Conservation (phyloP, 208 protist species). For the Acanthamoeba healyi region DNA sequence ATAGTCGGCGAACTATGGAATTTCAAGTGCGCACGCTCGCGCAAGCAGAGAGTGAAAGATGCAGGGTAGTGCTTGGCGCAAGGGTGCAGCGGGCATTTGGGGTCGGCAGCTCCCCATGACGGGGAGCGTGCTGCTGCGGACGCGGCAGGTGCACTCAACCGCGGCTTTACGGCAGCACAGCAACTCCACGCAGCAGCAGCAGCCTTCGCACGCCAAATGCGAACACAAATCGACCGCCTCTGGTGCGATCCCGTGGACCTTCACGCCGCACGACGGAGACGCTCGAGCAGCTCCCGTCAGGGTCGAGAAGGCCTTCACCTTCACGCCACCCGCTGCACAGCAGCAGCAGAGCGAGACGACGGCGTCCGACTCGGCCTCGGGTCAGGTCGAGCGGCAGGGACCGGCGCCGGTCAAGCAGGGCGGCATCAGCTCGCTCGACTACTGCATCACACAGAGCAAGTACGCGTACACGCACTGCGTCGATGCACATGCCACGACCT, state of each 20-base stretch:
- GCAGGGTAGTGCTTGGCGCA: no score
- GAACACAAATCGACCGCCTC: neutral
- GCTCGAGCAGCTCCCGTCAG: no score
- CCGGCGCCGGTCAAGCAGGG: conserved; percentile 11
- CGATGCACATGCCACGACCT: neutral
- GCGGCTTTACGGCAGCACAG: neutral
- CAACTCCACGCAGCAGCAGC: no score
- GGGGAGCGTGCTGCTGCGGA: no score
- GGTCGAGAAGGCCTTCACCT: neutral
- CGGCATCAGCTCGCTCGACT: conserved; percentile 22
- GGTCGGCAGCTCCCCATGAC: no score
- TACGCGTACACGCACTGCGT: neutral
- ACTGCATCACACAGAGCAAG: conserved; percentile 31
- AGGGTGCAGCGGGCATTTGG: no score
- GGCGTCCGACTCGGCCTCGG: no score
- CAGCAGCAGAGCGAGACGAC: no score
- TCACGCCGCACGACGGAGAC: conserved; percentile 13
- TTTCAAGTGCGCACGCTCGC: no score
- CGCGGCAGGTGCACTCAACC: neutral
- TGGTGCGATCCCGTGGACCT: conserved; percentile 28
- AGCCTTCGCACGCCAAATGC: neutral
- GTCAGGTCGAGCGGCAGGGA: neutral
- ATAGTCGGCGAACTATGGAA: no score
- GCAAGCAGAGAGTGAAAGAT: no score
- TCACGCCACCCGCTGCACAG: neutral